A percentile compares a stretch with the other conserved stretches of the same genome.
These are phyloP conservation scores for Quercus gilva DNA, from an alignment of 306 rosid species.

Conservation along the genomic window DNA sequence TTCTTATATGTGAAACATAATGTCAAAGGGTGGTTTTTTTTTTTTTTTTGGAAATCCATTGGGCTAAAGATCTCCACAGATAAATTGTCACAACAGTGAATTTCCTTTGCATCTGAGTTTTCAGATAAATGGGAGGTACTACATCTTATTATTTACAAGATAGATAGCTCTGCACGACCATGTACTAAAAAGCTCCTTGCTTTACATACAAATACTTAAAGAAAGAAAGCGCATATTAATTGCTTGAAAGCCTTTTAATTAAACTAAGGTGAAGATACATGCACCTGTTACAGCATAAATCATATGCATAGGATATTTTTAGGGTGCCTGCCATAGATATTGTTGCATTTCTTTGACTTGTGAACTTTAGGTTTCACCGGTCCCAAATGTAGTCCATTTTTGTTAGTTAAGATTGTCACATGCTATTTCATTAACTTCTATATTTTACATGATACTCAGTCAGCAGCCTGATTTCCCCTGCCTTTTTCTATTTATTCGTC, in stretches of 20 bases:
- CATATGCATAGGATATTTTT: background rate
- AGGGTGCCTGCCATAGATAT: background rate
- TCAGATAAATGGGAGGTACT: background rate
- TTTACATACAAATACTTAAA: background rate
- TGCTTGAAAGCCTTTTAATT: background rate
- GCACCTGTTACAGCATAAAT: background rate
- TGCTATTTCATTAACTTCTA: background rate
- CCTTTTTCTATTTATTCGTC: constrained; percentile 17
- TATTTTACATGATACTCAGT: background rate
- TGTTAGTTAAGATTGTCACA: background rate
- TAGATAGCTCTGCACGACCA: background rate
- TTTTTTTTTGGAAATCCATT: background rate
- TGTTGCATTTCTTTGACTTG: background rate
- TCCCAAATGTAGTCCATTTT: background rate
- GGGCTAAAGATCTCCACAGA: background rate
- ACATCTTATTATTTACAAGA: background rate
- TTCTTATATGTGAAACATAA: background rate
- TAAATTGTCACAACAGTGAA: background rate
- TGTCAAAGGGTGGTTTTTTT: background rate
- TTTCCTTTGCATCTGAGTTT: background rate
- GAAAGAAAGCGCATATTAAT: no score
- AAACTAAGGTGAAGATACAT: background rate
- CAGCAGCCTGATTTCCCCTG: background rate
- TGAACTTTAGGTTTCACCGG: background rate
- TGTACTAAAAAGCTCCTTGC: background rate